Evolutionary conservation across 1,139 yeast species (phyloP).

Genomic region (Kurtzmaniella quercitrusa): DNA sequence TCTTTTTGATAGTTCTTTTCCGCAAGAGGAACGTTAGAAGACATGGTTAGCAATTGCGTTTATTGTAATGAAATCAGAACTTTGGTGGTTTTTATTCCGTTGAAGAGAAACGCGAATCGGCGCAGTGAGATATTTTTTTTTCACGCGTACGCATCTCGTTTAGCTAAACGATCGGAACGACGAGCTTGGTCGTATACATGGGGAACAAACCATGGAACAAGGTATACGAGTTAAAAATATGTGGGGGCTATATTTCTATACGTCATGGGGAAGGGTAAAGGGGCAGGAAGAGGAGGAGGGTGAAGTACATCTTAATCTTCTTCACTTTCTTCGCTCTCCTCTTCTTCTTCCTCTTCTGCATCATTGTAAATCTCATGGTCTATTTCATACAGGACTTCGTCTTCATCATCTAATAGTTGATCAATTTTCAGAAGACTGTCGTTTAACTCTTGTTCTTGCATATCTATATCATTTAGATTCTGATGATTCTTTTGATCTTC

Average conservation of each 20-base stretch:
- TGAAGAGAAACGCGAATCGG: slow-evolving; percentile 2
- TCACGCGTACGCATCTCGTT: neutral
- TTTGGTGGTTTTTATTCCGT: neutral
- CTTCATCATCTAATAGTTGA: slow-evolving; percentile 35
- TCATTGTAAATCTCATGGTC: slow-evolving; percentile 6
- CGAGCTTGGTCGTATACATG: neutral
- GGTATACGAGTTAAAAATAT: neutral
- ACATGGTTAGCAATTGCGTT: neutral
- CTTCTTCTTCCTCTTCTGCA: slow-evolving; percentile 13
- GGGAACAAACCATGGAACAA: neutral
- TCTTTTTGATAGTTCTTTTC: slow-evolving; percentile 45
- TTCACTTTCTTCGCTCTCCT: neutral
- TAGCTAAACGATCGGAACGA: neutral
- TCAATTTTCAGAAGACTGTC: slow-evolving; percentile 30
- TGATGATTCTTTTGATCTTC: slow-evolving; percentile 1
- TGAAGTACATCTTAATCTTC: slow-evolving; percentile 1
- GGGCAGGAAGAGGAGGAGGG: too few species aligned
- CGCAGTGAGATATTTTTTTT: neutral
- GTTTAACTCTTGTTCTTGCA: slow-evolving; percentile 11
- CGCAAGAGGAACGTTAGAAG: slow-evolving; percentile 14
- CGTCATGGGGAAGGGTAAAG: neutral
- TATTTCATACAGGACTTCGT: slow-evolving; percentile 37
- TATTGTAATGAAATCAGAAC: neutral
- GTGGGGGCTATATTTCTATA: neutral
- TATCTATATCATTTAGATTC: too few species aligned